Evolutionary conservation across 2,329 filamentous ascomycete genomes (phyloP).

Genomic region (Dactylellina parvicollis): DNA sequence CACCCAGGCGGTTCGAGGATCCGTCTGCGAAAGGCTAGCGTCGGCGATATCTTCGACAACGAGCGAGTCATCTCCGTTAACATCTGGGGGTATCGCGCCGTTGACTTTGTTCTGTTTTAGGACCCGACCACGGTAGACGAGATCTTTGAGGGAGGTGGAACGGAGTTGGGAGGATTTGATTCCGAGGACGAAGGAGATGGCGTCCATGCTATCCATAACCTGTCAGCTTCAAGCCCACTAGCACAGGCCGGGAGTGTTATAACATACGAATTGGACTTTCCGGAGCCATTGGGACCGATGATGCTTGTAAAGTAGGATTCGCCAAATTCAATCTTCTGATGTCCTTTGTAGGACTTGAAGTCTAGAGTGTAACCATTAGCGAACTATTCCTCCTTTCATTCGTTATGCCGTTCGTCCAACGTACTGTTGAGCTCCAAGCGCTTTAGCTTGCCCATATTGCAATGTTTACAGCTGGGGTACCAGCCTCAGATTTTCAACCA

Average conservation of each 20-base stretch:
- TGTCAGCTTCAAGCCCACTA: background rate
- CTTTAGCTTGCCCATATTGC: slow-evolving; percentile 92
- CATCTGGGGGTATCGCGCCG: slow-evolving; percentile 72
- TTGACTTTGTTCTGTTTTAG: slow-evolving; percentile 79
- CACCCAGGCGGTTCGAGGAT: slow-evolving; percentile 96
- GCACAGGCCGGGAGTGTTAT: background rate
- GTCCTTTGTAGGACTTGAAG: slow-evolving; percentile 99
- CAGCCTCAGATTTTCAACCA: slow-evolving; percentile 25
- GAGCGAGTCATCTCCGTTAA: slow-evolving; percentile 70
- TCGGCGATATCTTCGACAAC: slow-evolving; percentile 68
- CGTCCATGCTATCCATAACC: slow-evolving; percentile 79
- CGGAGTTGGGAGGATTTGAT: slow-evolving; percentile 99
- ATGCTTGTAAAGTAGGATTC: slow-evolving; percentile 99
- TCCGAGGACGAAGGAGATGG: slow-evolving; percentile 97
- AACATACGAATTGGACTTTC: slow-evolving; percentile 94
- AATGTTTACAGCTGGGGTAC: slow-evolving; percentile 34
- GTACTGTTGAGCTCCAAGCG: slow-evolving; percentile 91
- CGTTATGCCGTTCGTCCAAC: slow-evolving; percentile 58
- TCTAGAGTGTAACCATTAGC: slow-evolving; percentile 67
- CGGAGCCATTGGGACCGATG: slow-evolving; percentile 98
- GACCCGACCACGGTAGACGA: slow-evolving; percentile 94
- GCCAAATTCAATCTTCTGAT: slow-evolving; percentile 91
- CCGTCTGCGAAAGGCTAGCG: slow-evolving; percentile 75
- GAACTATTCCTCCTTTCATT: slow-evolving; percentile 24
- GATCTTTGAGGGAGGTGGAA: slow-evolving; percentile 89